Evolutionary conservation across 2,329 filamentous ascomycete species (phyloP).

Genomic region (Colletotrichum musicola): DNA sequence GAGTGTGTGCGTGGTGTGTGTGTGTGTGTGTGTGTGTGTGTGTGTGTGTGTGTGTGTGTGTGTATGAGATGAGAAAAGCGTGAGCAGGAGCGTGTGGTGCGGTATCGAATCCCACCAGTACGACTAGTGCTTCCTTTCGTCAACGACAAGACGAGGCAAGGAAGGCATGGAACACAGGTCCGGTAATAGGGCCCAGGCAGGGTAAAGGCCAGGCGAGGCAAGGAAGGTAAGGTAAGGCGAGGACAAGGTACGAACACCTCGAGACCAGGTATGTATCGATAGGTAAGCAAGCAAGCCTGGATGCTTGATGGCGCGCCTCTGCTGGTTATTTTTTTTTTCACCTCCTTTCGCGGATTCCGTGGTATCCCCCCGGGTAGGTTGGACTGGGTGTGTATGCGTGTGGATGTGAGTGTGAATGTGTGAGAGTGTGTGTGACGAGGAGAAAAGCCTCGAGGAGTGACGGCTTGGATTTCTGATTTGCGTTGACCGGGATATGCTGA

Average conservation of each 20-base stretch:
- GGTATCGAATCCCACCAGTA: conserved; percentile 11
- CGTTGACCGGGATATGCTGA: neutral
- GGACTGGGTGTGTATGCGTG: no score
- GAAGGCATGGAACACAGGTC: neutral
- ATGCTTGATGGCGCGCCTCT: conserved; percentile 10
- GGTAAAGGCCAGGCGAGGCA: conserved; percentile 8
- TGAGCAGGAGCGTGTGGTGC: neutral
- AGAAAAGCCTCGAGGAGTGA: neutral
- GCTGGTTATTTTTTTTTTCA: conserved; percentile 11
- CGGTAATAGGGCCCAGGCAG: no score
- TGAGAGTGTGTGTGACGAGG: no score
- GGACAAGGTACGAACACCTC: conserved; percentile 8
- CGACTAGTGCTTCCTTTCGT: conserved; percentile 18
- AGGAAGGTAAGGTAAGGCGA: neutral
- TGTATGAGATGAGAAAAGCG: conserved; percentile 5
- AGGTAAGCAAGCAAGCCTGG: conserved; percentile 4
- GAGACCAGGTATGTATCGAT: no score
- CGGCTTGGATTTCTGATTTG: neutral
- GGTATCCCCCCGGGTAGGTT: no score
- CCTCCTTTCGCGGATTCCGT: neutral
- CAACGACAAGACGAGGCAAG: conserved; percentile 12
- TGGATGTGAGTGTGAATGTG: no score
- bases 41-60: neutral
- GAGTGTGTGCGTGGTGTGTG: neutral
- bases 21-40: neutral